These are phyloP conservation scores for Boletus barrowsii DNA, from an alignment of 768 basidiomycete species.

Conservation along the genomic window DNA sequence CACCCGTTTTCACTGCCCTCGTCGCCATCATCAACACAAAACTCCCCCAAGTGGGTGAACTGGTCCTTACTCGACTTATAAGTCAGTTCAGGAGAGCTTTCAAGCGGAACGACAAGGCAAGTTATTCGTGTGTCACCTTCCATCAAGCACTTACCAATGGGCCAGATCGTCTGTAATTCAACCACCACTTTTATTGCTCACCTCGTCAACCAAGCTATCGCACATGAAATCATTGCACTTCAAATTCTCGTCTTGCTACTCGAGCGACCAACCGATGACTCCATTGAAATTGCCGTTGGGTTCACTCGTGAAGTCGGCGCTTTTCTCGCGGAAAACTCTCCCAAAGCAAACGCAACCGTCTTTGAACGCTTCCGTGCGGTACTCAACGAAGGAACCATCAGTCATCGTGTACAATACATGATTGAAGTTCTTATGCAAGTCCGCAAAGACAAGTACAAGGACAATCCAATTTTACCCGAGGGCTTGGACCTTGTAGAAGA, in stretches of 20 bases:
- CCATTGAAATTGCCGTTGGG: conserved; percentile 96
- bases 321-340: conserved; percentile 88
- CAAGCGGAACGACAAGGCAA: conserved; percentile 96
- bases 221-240: conserved; percentile 90
- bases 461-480: conserved; percentile 92
- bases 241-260: conserved; percentile 95
- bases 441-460: conserved; percentile 98
- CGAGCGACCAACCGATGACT: conserved; percentile 94
- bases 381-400: conserved; percentile 91
- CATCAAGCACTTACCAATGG: neutral
- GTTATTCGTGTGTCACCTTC: conserved; percentile 17
- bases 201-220: conserved; percentile 90
- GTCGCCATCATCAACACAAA: conserved; percentile 97
- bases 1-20: conserved; percentile 92
- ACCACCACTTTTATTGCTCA: conserved; percentile 90
- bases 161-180: conserved; percentile 87
- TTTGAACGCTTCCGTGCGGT: conserved; percentile 97
- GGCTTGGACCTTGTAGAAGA: conserved; percentile 96
- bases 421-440: conserved; percentile 99
- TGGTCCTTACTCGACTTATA: conserved; percentile 83
- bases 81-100: conserved; percentile 94
- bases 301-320: conserved; percentile 98
- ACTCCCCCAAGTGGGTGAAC: conserved; percentile 92
- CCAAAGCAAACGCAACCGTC: conserved; percentile 91
- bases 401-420: conserved; percentile 98